These are phyloP conservation scores for Aurantiochytrium sp. DNA, from an alignment of 108 stramenopile species.

Conservation along the genomic window DNA sequence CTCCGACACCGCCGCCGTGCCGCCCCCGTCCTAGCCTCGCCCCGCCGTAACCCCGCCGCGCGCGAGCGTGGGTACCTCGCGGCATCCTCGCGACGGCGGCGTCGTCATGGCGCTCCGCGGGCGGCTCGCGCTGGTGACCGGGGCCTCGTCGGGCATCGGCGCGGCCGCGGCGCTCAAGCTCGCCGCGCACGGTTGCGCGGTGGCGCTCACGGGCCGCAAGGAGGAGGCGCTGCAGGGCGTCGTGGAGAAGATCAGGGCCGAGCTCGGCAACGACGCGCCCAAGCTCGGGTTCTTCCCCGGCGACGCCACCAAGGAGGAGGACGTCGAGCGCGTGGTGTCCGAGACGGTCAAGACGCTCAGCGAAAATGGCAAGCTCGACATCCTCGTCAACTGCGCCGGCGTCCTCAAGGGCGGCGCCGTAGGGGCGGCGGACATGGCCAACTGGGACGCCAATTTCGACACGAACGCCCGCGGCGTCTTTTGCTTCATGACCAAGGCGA, in stretches of 20 bases:
- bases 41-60: no score
- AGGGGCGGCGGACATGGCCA: background rate
- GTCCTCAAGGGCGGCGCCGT: conserved; percentile 16
- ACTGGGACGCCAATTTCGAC: background rate
- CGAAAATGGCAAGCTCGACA: background rate
- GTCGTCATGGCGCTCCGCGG: background rate
- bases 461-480: background rate
- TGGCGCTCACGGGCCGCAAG: background rate
- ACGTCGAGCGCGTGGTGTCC: background rate
- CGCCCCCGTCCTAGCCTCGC: no score
- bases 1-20: no score
- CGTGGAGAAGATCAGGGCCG: background rate
- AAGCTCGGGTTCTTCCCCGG: background rate
- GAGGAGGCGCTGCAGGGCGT: background rate
- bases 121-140: background rate
- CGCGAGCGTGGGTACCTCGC: no score
- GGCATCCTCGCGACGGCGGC: no score
- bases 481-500: conserved; percentile 5
- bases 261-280: background rate
- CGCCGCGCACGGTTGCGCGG: background rate
- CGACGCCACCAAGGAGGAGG: background rate
- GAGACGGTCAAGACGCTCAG: background rate
- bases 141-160: conserved; percentile 9
- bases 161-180: background rate
- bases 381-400: conserved; percentile 28